Percentiles rank a stretch among this genome's conserved stretches.
These are phyloP conservation scores for Beta lomatogona DNA, from an alignment of 179 eudicot genomes.

Conservation along the genomic window DNA sequence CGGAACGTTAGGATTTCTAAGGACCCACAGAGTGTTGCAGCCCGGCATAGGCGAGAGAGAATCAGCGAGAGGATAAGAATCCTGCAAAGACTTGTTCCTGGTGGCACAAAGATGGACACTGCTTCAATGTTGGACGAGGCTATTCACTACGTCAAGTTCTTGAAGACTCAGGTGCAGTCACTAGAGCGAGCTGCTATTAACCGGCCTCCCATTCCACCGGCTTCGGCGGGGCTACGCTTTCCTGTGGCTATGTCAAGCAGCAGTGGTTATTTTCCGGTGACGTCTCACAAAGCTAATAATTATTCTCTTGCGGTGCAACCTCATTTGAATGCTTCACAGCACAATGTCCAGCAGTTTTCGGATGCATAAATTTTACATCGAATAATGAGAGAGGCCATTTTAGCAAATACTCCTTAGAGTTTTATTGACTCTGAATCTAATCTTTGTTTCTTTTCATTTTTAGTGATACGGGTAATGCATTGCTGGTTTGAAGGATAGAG, in stretches of 20 bases:
- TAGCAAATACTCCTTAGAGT: too few relatives aligned
- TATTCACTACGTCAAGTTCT: slow-evolving; percentile 84
- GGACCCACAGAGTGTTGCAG: slow-evolving; percentile 94
- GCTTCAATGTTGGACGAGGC: slow-evolving; percentile 98
- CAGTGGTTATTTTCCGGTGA: slow-evolving; percentile 17
- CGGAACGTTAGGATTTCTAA: slow-evolving; percentile 85
- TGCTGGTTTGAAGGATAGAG: too few relatives aligned
- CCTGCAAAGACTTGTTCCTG: slow-evolving; percentile 87
- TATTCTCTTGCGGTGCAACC: not conserved
- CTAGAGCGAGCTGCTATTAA: slow-evolving; percentile 54
- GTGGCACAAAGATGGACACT: slow-evolving; percentile 95
- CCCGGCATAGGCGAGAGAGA: slow-evolving; percentile 80
- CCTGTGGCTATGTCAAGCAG: slow-evolving; percentile 17
- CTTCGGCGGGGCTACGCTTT: slow-evolving; percentile 40
- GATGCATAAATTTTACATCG: slow-evolving; percentile 5
- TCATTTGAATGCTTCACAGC: not conserved
- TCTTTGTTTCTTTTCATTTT: too few relatives aligned
- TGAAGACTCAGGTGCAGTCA: slow-evolving; percentile 81
- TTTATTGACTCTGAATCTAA: too few relatives aligned
- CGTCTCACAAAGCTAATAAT: not conserved
- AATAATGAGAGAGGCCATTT: not conserved
- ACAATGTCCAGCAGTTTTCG: slow-evolving; percentile 26
- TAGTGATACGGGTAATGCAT: too few relatives aligned
- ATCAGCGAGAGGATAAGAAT: slow-evolving; percentile 86
- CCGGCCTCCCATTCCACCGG: slow-evolving; percentile 40